Evolutionary conservation across 495 filamentous ascomycete species (phyloP).

Genomic region (Gamarada debralockiae): DNA sequence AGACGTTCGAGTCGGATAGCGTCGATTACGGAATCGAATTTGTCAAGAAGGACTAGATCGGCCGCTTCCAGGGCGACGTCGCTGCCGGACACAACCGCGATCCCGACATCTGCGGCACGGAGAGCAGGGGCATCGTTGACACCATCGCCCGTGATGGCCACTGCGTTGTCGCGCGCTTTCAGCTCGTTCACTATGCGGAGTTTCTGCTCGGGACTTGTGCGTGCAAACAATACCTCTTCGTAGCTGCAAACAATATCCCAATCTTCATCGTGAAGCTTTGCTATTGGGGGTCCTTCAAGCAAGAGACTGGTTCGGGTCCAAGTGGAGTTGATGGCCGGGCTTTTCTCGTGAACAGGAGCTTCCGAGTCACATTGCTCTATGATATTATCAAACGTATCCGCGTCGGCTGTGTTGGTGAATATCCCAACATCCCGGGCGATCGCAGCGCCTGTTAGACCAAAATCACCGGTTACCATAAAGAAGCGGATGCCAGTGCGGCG

Average conservation of each 20-base stretch:
- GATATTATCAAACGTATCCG: no score
- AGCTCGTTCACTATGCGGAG: constrained; percentile 65
- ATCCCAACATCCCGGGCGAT: constrained; percentile 65
- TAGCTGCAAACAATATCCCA: constrained; percentile 54
- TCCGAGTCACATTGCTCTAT: no score
- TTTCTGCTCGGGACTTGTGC: constrained; percentile 72
- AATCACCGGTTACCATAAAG: constrained; percentile 71
- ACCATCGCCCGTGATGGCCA: constrained; percentile 51
- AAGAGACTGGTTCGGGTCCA: constrained; percentile 15
- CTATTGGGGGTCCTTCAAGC: constrained; percentile 53
- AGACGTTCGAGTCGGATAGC: constrained; percentile 54
- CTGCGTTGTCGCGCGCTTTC: constrained; percentile 40
- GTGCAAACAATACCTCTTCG: constrained; percentile 60
- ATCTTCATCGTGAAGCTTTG: constrained; percentile 47
- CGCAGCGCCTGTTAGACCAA: constrained; percentile 61
- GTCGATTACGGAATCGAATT: constrained; percentile 59
- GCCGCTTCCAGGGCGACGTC: constrained; percentile 67
- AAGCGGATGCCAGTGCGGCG: constrained; percentile 57
- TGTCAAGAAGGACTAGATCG: constrained; percentile 60
- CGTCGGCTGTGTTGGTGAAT: constrained; percentile 38
- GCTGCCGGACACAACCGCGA: constrained; percentile 43
- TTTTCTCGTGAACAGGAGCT: constrained; percentile 36
- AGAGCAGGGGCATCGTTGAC: constrained; percentile 56
- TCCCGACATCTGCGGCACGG: constrained; percentile 49
- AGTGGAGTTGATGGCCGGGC: constrained; percentile 29